A percentile compares a stretch with the other conserved stretches of the same genome.
These are phyloP conservation scores for Lagerstroemia speciosa DNA, from an alignment of 345 rosid genomes.

Conservation along the genomic window DNA sequence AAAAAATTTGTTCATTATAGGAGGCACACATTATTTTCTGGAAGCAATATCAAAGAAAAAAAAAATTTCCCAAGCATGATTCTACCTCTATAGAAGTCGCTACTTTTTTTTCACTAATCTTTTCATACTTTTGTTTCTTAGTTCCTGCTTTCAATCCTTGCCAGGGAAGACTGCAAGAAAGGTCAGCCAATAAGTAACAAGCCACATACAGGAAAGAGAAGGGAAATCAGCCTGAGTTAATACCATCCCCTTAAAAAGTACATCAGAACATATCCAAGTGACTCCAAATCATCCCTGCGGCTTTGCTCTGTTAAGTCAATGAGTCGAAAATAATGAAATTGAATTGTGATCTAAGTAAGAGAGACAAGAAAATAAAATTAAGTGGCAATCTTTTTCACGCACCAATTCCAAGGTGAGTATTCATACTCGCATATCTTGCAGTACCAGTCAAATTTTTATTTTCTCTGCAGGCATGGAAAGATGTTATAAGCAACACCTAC, in stretches of 20 bases:
- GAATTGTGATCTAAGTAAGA: background rate
- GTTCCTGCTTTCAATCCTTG: conserved; percentile 90
- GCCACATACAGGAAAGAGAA: background rate
- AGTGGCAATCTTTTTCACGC: conserved; percentile 11
- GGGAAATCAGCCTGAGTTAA: conserved; percentile 8
- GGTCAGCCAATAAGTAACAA: background rate
- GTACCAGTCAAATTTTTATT: conserved; percentile 91
- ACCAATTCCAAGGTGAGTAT: conserved; percentile 96
- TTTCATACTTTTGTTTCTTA: conserved; percentile 89
- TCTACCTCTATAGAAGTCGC: conserved; percentile 80
- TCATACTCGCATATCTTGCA: conserved; percentile 95
- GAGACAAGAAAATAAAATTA: background rate
- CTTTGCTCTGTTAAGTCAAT: conserved; percentile 61
- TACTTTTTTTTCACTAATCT: conserved; percentile 83
- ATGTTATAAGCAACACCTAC: background rate
- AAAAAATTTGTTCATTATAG: conserved; percentile 1
- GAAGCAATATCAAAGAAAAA: conserved; percentile 1
- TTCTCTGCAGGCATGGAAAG: conserved; percentile 41
- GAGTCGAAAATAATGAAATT: background rate
- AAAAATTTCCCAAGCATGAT: conserved; percentile 4
- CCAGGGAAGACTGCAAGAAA: conserved; percentile 74
- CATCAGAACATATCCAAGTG: conserved; percentile 91
- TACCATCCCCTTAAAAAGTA: conserved; percentile 89
- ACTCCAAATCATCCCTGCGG: conserved; percentile 93
- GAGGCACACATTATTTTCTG: conserved; percentile 7